A percentile compares a stretch with the other conserved stretches of the same genome.
Evolutionary conservation across 83 land plant genomes (phyloP).

Genomic region (Larix sibirica): DNA sequence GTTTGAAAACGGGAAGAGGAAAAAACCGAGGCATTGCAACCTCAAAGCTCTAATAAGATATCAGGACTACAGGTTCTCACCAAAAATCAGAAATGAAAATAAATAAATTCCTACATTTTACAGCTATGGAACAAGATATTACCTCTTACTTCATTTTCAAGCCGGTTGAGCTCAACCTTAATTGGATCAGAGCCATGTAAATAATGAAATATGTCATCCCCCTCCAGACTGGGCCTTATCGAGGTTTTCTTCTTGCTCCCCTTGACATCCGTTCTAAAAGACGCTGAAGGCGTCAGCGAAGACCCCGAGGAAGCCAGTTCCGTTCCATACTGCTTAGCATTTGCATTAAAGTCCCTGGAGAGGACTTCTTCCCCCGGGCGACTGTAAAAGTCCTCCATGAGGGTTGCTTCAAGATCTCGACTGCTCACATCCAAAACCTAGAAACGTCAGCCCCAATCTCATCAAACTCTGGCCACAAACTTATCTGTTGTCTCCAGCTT

Average conservation of each 20-base stretch:
- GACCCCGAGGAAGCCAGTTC: constrained; percentile 13
- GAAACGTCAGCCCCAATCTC: neutral
- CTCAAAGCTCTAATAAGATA: neutral
- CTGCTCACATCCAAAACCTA: neutral
- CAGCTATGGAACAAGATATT: neutral
- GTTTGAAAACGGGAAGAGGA: neutral
- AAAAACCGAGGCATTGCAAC: neutral
- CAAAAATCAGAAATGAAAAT: neutral
- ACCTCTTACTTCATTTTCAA: neutral
- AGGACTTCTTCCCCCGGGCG: constrained; percentile 5
- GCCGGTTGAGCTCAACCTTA: neutral
- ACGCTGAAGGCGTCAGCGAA: constrained; percentile 26
- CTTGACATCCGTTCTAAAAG: constrained; percentile 32
- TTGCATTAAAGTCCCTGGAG: neutral
- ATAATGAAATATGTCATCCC: constrained; percentile 62
- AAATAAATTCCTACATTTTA: neutral
- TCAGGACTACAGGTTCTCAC: neutral
- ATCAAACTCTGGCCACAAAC: neutral
- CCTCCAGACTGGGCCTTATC: constrained; percentile 36
- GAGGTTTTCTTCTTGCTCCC: constrained; percentile 17
- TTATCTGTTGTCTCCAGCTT: neutral
- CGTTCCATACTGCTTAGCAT: neutral
- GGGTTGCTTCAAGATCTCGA: neutral
- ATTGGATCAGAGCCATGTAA: constrained; percentile 66
- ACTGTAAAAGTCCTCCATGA: constrained; percentile 2